Conservation (phyloP, 352 stramenopile genomes). For the Halophytophthora batemanensis region DNA sequence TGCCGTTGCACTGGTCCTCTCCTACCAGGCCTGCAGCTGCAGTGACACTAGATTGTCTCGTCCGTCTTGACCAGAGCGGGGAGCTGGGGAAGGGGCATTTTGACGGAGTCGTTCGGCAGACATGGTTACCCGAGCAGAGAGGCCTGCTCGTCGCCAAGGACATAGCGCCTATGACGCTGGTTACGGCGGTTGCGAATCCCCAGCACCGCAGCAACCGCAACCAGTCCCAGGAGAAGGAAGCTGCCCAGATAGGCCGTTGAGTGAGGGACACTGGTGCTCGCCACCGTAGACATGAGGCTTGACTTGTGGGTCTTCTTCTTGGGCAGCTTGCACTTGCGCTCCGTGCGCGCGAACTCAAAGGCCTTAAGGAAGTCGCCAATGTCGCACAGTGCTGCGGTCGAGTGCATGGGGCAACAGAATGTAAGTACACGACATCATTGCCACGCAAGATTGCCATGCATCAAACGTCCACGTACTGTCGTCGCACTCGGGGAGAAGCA, state of each 20-base stretch:
- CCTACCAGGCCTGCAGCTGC: no score
- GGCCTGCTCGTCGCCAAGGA: conserved; percentile 13
- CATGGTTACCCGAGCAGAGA: conserved; percentile 27
- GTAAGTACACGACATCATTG: conserved; percentile 4
- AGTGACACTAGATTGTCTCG: no score
- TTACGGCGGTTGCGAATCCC: conserved; percentile 40
- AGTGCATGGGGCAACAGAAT: conserved; percentile 3
- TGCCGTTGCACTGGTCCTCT: no score
- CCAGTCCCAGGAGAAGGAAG: conserved; percentile 54
- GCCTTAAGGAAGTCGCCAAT: conserved; percentile 59
- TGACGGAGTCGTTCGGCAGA: no score
- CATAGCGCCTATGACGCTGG: conserved; percentile 7
- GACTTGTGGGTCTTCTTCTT: conserved; percentile 21
- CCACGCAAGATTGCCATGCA: not conserved
- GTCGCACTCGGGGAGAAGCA: conserved; percentile 63
- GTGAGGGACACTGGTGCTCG: conserved; percentile 7
- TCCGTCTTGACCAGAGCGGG: no score
- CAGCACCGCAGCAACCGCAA: conserved; percentile 47
- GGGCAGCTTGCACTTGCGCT: conserved; percentile 47
- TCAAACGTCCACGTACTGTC: conserved; percentile 48
- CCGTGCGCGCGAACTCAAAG: conserved; percentile 54
- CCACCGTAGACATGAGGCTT: conserved; percentile 20
- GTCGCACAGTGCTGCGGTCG: conserved; percentile 39
- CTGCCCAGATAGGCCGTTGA: conserved; percentile 49
- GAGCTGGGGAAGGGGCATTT: no score